Evolutionary conservation across 108 stramenopile genomes (phyloP), one percentile per base, ranked within the genome.

Genomic region (Thalassiosira profunda): DNA sequence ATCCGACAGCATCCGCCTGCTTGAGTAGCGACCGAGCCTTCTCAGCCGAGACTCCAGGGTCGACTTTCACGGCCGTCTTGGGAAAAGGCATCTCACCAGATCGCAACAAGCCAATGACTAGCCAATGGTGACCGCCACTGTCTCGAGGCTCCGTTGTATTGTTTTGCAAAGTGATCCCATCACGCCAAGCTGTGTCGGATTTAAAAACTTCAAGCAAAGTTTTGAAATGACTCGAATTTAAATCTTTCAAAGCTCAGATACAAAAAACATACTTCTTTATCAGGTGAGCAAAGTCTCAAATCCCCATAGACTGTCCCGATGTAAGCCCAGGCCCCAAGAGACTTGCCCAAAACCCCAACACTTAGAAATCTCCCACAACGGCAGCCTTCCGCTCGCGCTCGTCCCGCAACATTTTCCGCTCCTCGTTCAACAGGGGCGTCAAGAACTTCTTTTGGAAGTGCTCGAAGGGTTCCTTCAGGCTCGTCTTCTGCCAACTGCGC

Each of bases 401-500:
- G 43, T 88, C 87, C 30, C 81, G 60, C 63, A 83, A 60, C 20
- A 71, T 53, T 48, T 69, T 82, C 14, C 82, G 74, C 41, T 86
- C 70, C 29, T 91, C 90, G 17, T 88, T 94, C 60, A 80, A 58
- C 79, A 97, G 42, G 7, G 97, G 97, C 30, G 82, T 68, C 68
- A 97, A 74, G 72, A 97, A 94, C 1, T 67, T 35, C 74, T 84
- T 89, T 67, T 89, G 74, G 55, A 94, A 97, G 24, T 59, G 54
- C 47, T 94, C 89, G 58, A 95, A 88, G 10, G 84, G 73, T 26
- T 34, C 70, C 67, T 78, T 85, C 48, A 97, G 67, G 77, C 82
- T 82, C 12, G 97, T 97, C 68, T 94, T 92, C 76, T 94, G 68
- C 91, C 92, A 94, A 12, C 66, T 86, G 80, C 2, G 65, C 55